A percentile compares a stretch with the other conserved stretches of the same genome.
Evolutionary conservation across 2,329 filamentous ascomycete species (phyloP).

Genomic region (Daldinia eschscholtzii): DNA sequence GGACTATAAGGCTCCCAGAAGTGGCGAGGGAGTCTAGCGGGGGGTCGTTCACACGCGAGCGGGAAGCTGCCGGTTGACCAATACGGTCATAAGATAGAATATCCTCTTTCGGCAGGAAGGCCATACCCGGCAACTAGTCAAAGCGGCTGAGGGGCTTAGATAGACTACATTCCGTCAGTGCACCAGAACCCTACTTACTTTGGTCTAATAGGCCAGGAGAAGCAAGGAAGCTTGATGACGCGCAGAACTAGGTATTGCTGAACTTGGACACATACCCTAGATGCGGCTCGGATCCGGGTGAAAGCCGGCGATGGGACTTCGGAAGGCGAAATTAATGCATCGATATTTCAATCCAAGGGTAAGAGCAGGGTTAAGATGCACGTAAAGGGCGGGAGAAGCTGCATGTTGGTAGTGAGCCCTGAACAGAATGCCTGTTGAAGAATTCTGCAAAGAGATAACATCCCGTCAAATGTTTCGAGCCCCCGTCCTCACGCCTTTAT

Average conservation of each 20-base stretch:
- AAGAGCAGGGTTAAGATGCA: conserved; percentile 4
- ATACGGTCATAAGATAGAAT: not conserved
- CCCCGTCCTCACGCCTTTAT: not conserved
- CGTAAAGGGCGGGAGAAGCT: not conserved
- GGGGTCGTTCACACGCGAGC: not conserved
- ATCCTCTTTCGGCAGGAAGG: not conserved
- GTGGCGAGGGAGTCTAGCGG: not conserved
- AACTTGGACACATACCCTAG: not conserved
- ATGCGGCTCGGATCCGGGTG: not conserved
- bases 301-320: not conserved
- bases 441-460: not conserved
- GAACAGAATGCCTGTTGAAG: not conserved
- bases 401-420: not conserved
- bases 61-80: conserved; percentile 1
- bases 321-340: not conserved
- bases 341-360: not conserved
- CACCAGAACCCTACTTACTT: not conserved
- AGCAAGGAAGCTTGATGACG: conserved; percentile 1
- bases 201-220: not conserved
- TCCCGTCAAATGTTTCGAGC: not conserved
- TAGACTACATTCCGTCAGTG: not conserved
- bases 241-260: not conserved
- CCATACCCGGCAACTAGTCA: not conserved
- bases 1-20: not conserved
- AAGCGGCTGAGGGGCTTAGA: not conserved